Evolutionary conservation across 345 rosid species (phyloP), one percentile per base, ranked within the genome.

Genomic region (Camelina laxa): DNA sequence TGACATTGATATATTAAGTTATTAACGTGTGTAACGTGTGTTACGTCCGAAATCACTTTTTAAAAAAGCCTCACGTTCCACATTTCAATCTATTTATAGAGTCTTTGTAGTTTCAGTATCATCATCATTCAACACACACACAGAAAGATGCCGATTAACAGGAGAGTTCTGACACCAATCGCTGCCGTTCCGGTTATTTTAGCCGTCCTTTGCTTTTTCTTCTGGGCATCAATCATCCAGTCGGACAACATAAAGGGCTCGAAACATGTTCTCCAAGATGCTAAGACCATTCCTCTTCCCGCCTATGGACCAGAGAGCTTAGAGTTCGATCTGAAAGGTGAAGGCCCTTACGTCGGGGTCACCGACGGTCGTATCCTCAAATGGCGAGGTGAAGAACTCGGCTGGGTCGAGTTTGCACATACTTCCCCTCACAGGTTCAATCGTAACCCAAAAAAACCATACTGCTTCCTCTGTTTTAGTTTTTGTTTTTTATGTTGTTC

Each of bases 381-480:
- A 17, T 78, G 81, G 81, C 77, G 51, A 10, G 77, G 77, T 0
- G 81, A 78, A 4, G 69, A 53, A 16, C 80, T 65, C 7, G 84
- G 88, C 3, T 89, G 92, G 95, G 74, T 73, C 6, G 87, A 87
- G 5, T 89, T 91, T 44, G 91, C 97, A 2, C 58, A 82, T 83
- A 80, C 88, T 27, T 71, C 88, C 38, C 74, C 87, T 68, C 73
- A 70, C 51, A 87, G 93, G 93, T 77, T 38, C 20, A 31, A 2
- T 49, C 24, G 2, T 45, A 33, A 44, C 13, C 12, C 30, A 1
- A 12, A 63, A 65, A 7, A n/a, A 8, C 39, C 13, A 70, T 6
- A 9, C 35, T 27, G 2, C 48, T 48, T 59, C 8, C 11, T 19
- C 30, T 44, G 21, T 57, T 57, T 56, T 7, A 4, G 1, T 42